phyloP scores from a whole-genome alignment of 192 early-diverging fungal species.

The Pilobolus umbonatus region DNA sequence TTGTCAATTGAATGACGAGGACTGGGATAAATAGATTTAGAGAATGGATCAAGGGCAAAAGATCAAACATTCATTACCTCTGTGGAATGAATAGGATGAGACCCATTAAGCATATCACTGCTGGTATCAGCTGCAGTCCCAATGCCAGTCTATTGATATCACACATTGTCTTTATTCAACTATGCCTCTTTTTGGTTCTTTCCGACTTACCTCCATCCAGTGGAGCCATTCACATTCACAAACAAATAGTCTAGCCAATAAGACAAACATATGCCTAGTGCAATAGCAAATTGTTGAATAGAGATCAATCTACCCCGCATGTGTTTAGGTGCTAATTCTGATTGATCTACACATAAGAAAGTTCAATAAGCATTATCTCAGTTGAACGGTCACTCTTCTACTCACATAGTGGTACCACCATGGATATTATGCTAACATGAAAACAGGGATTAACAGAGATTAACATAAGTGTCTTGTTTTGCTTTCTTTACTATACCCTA shows the following conservation, averaged over 20 bases:
- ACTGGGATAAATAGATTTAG: conserved; percentile 59
- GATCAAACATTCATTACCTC: conserved; percentile 37
- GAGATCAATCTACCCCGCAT: conserved; percentile 82
- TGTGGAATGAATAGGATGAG: conserved; percentile 65
- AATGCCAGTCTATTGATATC: conserved; percentile 69
- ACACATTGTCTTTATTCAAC: too few relatives aligned
- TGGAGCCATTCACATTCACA: conserved; percentile 9
- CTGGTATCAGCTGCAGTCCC: conserved; percentile 77
- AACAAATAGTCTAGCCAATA: conserved; percentile 36
- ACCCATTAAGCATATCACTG: conserved; percentile 58
- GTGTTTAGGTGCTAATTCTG: conserved; percentile 75
- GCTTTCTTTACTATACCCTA: conserved; percentile 36
- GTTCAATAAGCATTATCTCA: neutral
- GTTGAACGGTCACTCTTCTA: neutral
- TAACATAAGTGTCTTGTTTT: neutral
- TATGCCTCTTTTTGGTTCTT: too few relatives aligned
- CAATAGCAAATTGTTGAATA: conserved; percentile 87
- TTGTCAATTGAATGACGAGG: conserved; percentile 66
- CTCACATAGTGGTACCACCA: conserved; percentile 52
- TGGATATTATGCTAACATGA: conserved; percentile 44
- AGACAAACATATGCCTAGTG: conserved; percentile 66
- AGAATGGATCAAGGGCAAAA: conserved; percentile 74
- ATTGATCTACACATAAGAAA: conserved; percentile 43
- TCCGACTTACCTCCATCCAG: conserved; percentile 28
- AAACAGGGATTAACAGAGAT: conserved; percentile 51